These are phyloP conservation scores for Aureobasidium sp. DNA, from an alignment of 2,329 filamentous ascomycete genomes.

Conservation along the genomic window DNA sequence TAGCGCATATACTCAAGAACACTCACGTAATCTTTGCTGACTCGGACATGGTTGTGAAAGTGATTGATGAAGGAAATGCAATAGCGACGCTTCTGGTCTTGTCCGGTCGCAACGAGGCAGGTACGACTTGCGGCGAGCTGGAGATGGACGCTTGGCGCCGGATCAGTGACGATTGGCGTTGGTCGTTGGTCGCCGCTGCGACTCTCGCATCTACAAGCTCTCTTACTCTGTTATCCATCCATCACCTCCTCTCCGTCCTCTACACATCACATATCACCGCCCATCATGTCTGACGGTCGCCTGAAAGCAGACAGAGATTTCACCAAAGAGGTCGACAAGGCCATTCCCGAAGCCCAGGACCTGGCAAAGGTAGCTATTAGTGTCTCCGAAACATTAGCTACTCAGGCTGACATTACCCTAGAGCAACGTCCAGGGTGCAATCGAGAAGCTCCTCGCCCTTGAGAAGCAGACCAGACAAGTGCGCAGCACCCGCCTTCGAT, in stretches of 20 bases:
- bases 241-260: background rate
- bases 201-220: slow-evolving; percentile 3
- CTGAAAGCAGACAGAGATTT: slow-evolving; percentile 98
- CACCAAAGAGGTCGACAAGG: slow-evolving; percentile 88
- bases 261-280: background rate
- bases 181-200: background rate
- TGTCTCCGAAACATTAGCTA: background rate
- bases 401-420: slow-evolving; percentile 27
- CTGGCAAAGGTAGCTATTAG: slow-evolving; percentile 66
- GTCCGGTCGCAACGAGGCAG: background rate
- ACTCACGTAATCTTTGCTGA: slow-evolving; percentile 10
- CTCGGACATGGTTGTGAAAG: slow-evolving; percentile 6
- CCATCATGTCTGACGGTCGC: slow-evolving; percentile 62
- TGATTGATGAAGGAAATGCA: background rate
- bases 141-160: background rate
- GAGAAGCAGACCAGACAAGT: slow-evolving; percentile 99
- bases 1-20: no score
- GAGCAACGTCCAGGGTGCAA: slow-evolving; percentile 73
- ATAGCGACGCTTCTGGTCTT: background rate
- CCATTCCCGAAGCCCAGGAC: slow-evolving; percentile 82
- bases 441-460: slow-evolving; percentile 84
- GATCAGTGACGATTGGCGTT: background rate
- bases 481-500: slow-evolving; percentile 20
- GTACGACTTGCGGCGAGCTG: background rate
- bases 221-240: background rate